Base-by-base conservation (phyloP, 225 moss, liverwort and hornwort species). In the Sphagnum contortum region DNA sequence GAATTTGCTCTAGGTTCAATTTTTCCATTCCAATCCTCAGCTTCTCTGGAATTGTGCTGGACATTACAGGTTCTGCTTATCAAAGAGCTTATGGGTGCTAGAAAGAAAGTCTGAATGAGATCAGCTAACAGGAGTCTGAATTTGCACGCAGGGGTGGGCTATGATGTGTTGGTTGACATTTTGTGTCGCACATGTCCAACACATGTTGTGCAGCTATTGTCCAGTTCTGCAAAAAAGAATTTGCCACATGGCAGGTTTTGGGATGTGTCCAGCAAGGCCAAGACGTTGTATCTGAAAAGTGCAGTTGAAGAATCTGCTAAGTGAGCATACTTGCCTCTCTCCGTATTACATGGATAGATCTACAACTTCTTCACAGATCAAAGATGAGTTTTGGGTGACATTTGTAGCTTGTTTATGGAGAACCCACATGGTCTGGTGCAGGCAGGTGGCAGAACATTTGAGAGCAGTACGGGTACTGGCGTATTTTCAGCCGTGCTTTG, bases 171-270 rank as follows among this genome's bases (percentile, higher is more conserved):
- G 48, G 88, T 90, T 57, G 75, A 82, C 70, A 77, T 88, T n/a
- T 76, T 96, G 70, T 81, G 77, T 49, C 78, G 75, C 53, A 80
- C 85, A 11, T 76, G 72, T 50, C 96, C 96, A 63, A 88, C 96
- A 47, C 92, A 96, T 63, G 81, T 92, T 51, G 88, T 96, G 58
- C 92, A 92, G 72, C 77, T 90, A 56, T 79, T 79, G 50, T 72
- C 82, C 14, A 76, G 64, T 50, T 77, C 76, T 48, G 72, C 55
- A 71, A 82, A 83, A 66, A 92, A 87, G 69, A 87, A 96, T 66
- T 66, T 92, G 72, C 92, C 96, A 13, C 78, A 75, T 60, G 82
- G 79, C 71, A 92, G 74, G 57, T 96, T 96, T 69, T 96, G 96
- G 96, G 81, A 87, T 64, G 79, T 75, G 64, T 74, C 60, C 47